phyloP scores from a whole-genome alignment of 306 rosid genomes.

The Prunus kanzakura region DNA sequence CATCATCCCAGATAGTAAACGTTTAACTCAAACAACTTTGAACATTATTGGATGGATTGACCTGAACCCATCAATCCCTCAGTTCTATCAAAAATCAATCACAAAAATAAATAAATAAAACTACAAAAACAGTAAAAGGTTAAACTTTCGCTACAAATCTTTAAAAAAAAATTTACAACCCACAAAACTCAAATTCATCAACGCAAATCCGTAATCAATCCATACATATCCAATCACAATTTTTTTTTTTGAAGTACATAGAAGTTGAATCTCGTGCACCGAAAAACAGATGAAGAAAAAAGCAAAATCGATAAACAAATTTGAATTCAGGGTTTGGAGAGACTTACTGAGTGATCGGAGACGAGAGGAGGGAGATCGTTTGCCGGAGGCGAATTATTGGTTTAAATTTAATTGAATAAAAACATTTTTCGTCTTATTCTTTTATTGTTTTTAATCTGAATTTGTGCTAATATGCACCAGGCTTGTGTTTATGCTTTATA shows the following conservation, averaged over 20 bases:
- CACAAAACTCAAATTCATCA: neutral
- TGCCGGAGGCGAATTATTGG: neutral
- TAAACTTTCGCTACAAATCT: neutral
- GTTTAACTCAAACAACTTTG: neutral
- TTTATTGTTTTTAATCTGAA: neutral
- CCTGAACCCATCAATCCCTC: neutral
- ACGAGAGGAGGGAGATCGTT: neutral
- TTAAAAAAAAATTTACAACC: neutral
- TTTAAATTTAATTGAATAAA: neutral
- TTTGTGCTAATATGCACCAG: neutral
- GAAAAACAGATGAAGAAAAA: neutral
- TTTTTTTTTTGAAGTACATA: neutral
- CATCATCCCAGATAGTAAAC: neutral
- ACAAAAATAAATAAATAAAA: neutral
- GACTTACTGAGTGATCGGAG: constrained; percentile 19
- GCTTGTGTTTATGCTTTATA: neutral
- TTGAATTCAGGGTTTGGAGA: neutral
- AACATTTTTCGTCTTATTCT: neutral
- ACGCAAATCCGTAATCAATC: constrained; percentile 3
- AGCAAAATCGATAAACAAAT: neutral
- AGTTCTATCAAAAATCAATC: neutral
- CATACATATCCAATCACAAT: neutral
- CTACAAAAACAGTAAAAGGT: neutral
- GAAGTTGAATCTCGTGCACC: neutral
- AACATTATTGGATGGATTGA: neutral